Percentiles rank a stretch among this genome's conserved stretches.
These are phyloP conservation scores for Iberis pinnata DNA, from an alignment of 345 rosid species.

Conservation along the genomic window DNA sequence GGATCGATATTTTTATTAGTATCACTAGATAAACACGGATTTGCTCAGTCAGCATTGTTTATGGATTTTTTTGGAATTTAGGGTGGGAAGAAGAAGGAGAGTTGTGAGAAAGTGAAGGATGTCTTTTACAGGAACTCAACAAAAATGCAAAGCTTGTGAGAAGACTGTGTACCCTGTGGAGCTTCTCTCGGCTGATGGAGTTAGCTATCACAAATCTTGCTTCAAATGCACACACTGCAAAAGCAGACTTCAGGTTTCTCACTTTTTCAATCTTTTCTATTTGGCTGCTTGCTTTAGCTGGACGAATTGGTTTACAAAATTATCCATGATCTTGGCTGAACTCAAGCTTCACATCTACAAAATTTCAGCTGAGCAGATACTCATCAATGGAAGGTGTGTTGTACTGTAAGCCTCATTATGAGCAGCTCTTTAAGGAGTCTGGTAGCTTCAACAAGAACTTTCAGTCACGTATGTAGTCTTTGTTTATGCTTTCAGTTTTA, in stretches of 20 bases:
- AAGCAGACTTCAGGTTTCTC: constrained; percentile 43
- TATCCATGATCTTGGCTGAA: no score
- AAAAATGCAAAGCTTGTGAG: constrained; percentile 76
- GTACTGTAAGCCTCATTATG: constrained; percentile 84
- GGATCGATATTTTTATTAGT: constrained; percentile 3
- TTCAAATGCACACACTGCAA: constrained; percentile 89
- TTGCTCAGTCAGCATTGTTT: not conserved
- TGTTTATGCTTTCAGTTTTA: not conserved
- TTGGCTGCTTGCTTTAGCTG: no score
- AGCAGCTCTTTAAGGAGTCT: constrained; percentile 68
- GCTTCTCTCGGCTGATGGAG: constrained; percentile 66
- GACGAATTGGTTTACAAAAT: no score
- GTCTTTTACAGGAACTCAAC: constrained; percentile 57
- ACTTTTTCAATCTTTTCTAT: no score
- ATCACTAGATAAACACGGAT: not conserved
- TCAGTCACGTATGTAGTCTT: constrained; percentile 34
- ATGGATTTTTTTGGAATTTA: no score
- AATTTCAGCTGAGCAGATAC: constrained; percentile 65
- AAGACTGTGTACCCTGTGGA: constrained; percentile 71
- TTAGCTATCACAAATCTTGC: constrained; percentile 75
- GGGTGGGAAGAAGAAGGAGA: not conserved
- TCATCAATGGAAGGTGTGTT: constrained; percentile 65
- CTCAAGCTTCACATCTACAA: no score
- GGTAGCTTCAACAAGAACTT: constrained; percentile 45
- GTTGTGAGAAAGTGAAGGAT: constrained; percentile 20